These are phyloP conservation scores for Fusarium buharicum DNA, from an alignment of 2,329 filamentous ascomycete species.

Conservation along the genomic window DNA sequence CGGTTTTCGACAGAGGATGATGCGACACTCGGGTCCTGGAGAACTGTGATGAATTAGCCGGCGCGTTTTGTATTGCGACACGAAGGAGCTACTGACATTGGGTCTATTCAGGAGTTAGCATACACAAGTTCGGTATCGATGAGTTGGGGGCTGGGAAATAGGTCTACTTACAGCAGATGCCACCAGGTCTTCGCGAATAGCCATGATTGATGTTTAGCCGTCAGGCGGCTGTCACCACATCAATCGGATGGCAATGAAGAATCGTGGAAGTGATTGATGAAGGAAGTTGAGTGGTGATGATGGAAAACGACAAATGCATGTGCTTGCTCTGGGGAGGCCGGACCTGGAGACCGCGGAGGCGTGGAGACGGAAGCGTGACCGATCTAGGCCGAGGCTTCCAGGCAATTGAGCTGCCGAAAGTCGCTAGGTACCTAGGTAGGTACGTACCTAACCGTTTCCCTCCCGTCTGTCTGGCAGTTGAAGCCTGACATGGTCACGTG, in stretches of 20 bases:
- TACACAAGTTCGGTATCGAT: conserved; percentile 9
- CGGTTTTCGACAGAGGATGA: conserved; percentile 92
- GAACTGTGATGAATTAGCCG: conserved; percentile 65
- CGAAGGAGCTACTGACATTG: conserved; percentile 54
- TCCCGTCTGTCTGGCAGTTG: background rate
- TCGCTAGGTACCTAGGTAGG: conserved; percentile 11
- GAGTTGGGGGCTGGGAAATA: conserved; percentile 12
- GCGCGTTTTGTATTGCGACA: conserved; percentile 1
- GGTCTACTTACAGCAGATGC: conserved; percentile 73
- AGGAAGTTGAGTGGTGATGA: conserved; percentile 28
- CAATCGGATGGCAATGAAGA: conserved; percentile 27
- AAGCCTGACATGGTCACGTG: conserved; percentile 31
- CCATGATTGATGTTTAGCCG: conserved; percentile 60
- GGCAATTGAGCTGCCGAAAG: conserved; percentile 17
- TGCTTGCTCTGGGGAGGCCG: conserved; percentile 42
- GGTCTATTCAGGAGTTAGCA: conserved; percentile 46
- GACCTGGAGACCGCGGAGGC: conserved; percentile 32
- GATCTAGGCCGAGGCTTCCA: conserved; percentile 49
- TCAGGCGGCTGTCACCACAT: conserved; percentile 41
- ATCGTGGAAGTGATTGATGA: conserved; percentile 6
- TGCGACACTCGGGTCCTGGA: conserved; percentile 92
- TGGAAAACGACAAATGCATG: conserved; percentile 44
- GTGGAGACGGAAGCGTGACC: conserved; percentile 46
- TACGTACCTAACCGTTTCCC: conserved; percentile 24
- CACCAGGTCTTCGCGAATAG: conserved; percentile 94